Evolutionary conservation across 371 early-diverging fungal genomes (phyloP).

Genomic region (Mucor mucedo): DNA sequence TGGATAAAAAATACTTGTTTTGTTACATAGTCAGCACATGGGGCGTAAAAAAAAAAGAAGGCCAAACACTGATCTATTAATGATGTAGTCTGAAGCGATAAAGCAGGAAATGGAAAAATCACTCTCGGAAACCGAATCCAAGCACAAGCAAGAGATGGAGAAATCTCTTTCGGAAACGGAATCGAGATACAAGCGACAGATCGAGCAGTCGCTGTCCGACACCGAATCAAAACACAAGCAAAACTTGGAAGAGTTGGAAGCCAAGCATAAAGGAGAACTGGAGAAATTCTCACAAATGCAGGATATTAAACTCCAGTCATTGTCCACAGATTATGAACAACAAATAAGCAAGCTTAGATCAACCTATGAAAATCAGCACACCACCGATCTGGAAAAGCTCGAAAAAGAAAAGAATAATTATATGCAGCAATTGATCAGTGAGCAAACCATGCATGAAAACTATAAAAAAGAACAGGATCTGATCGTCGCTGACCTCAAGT

Average conservation of each 20-base stretch:
- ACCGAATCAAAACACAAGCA: neutral
- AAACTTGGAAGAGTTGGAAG: neutral
- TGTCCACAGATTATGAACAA: slow-evolving; percentile 3
- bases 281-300: neutral
- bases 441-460: slow-evolving; percentile 12
- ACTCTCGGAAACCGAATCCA: neutral
- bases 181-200: neutral
- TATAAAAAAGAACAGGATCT: slow-evolving; percentile 10
- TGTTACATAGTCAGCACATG: no score
- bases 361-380: slow-evolving; percentile 15
- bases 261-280: neutral
- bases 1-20: no score
- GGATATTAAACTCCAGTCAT: slow-evolving; percentile 1
- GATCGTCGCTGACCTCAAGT: slow-evolving; percentile 5
- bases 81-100: no score
- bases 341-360: slow-evolving; percentile 9
- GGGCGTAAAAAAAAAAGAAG: no score
- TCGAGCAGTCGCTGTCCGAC: neutral
- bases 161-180: neutral
- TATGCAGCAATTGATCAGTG: slow-evolving; percentile 5
- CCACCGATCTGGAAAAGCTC: slow-evolving; percentile 11
- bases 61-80: no score
- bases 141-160: neutral
- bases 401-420: slow-evolving; percentile 13
- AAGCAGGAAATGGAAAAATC: no score